Base-by-base conservation (phyloP, 2,329 filamentous ascomycete species). In the Clonostachys byssicola region DNA sequence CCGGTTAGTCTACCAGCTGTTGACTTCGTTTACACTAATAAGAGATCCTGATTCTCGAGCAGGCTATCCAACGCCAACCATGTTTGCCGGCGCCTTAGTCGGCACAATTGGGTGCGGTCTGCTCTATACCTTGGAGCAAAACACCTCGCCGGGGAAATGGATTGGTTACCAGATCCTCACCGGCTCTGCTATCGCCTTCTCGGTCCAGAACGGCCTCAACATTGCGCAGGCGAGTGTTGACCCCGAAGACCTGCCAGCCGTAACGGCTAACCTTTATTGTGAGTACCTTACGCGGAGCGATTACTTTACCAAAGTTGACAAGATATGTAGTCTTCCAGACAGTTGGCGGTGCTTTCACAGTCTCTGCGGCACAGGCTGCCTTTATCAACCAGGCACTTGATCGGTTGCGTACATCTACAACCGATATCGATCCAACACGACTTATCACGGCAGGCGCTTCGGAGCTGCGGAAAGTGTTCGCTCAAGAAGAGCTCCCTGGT, bases 391-490 rank as follows among this genome's bases (percentile, higher is more conserved):
- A 60, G 13, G 52, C 71, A 17, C 48, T 67, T 14, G 46, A 49
- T 20, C 51, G 50, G 10, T 49, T 67, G 5, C 50, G 54, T 10
- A 49, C 35, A 2, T 51, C 51, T 12, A 61, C 60, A 8, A 66
- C 66, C 2, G 48, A 44, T 14, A 54, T 70, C 12, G 52, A 64
- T 38, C 54, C 67, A 1, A 33, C 36, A 5, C 40, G 47, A 3
- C 61, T 72, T 2, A 52, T 66, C 20, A 46, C 52, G 6, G 62
- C 61, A 0, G 70, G 70, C 13, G 68, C 71, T 9, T 82, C 80
- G 0, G 70, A 77, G 49, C 62, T 87, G 17, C 72, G 76, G 51
- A 40, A 45, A 5, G 63, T 64, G 6, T 76, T 86, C 47, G 56
- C 68, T 0, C 48, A 59, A 0, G 56, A 74, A 17, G 70, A 65